Evolutionary conservation across 805 yeast genomes (phyloP).

Genomic region (Wickerhamiella vanderwaltii): DNA sequence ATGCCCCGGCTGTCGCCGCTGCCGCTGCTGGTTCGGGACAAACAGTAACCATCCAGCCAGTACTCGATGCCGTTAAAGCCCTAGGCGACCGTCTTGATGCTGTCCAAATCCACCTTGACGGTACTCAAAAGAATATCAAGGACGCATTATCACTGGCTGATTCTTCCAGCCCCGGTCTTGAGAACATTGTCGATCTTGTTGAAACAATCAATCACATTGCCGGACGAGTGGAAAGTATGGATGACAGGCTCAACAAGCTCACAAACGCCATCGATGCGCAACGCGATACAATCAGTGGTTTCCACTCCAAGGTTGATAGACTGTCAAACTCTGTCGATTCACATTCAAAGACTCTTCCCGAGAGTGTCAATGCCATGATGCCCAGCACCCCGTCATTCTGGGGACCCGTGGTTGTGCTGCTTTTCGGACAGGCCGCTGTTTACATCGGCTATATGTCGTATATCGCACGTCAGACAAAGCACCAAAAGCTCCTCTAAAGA

Average conservation of each 20-base stretch:
- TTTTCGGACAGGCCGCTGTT: slow-evolving; percentile 11
- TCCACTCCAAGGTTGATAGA: slow-evolving; percentile 2
- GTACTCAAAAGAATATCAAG: slow-evolving; percentile 2
- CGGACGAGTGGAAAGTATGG: slow-evolving; percentile 6
- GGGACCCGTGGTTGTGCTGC: slow-evolving; percentile 8
- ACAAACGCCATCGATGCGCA: not conserved
- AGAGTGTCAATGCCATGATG: not conserved
- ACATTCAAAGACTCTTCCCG: not conserved
- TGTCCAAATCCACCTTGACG: not conserved
- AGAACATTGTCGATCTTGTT: slow-evolving; percentile 4
- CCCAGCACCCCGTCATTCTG: slow-evolving; percentile 2
- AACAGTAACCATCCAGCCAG: not conserved
- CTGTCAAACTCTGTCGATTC: not conserved
- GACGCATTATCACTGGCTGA: slow-evolving; percentile 3
- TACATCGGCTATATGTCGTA: slow-evolving; percentile 10
- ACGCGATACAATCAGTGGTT: not conserved
- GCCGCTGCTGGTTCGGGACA: slow-evolving; percentile 1
- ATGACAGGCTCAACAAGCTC: not conserved
- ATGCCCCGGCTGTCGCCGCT: slow-evolving; percentile 4
- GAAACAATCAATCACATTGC: slow-evolving; percentile 4
- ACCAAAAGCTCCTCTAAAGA: slow-evolving; percentile 13
- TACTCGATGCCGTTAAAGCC: not conserved
- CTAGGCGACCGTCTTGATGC: slow-evolving; percentile 4
- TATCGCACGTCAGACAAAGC: slow-evolving; percentile 10
- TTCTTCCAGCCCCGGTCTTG: not conserved